Conservation (phyloP, 768 basidiomycete genomes). For the Suillus alpinus region DNA sequence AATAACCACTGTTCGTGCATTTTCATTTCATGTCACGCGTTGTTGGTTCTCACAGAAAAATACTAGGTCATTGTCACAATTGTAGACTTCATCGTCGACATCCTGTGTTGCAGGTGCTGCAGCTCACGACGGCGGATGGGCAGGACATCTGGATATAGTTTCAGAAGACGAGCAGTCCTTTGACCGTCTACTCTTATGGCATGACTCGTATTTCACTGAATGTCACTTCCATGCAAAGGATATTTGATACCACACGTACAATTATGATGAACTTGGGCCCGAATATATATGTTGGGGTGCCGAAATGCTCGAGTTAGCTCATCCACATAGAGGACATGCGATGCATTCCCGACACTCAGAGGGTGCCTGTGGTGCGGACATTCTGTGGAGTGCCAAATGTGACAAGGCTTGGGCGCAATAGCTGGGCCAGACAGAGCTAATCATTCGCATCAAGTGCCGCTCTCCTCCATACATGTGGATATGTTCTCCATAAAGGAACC, state of each 20-base stretch:
- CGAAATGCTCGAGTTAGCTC: conserved; percentile 27
- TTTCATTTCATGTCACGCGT: background rate
- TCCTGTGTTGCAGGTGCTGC: conserved; percentile 41
- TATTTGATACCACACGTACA: background rate
- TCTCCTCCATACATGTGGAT: background rate
- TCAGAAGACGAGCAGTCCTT: conserved; percentile 33
- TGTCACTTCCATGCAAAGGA: background rate
- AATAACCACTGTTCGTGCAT: conserved; percentile 52
- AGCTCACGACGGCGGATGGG: conserved; percentile 18
- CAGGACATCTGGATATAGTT: background rate
- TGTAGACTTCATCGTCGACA: conserved; percentile 55
- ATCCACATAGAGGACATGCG: conserved; percentile 39
- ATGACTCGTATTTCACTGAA: conserved; percentile 17
- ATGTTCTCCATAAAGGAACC: background rate
- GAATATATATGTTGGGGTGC: background rate
- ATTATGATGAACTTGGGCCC: background rate
- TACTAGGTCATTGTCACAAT: conserved; percentile 62
- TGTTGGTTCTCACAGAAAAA: background rate
- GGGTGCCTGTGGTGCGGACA: conserved; percentile 15
- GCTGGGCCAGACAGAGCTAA: background rate
- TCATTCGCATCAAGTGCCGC: background rate
- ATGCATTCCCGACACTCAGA: conserved; percentile 41
- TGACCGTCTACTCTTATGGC: conserved; percentile 12
- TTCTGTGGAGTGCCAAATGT: background rate
- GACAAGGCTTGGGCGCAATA: background rate